These are phyloP conservation scores for Ogataea philodendri DNA, from an alignment of 805 yeast genomes.

Conservation along the genomic window DNA sequence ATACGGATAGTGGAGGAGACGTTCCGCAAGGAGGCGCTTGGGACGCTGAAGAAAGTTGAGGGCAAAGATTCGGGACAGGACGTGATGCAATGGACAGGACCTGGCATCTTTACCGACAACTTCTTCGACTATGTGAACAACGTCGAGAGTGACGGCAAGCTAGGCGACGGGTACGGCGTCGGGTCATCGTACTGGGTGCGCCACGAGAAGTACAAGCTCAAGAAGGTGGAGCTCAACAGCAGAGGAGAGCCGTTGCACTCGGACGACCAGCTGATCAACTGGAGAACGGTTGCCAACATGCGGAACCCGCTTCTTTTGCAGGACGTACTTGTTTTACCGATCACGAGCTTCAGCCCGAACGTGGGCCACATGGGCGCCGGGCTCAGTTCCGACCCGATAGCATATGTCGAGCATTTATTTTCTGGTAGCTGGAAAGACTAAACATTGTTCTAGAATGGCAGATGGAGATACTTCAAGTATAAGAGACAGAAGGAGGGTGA, in stretches of 20 bases:
- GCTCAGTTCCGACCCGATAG: slow-evolving; percentile 41
- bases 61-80: slow-evolving; percentile 71
- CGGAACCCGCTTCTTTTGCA: slow-evolving; percentile 53
- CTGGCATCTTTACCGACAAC: slow-evolving; percentile 90
- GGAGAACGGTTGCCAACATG: slow-evolving; percentile 65
- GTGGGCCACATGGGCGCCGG: slow-evolving; percentile 69
- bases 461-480: no score
- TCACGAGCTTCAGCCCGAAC: slow-evolving; percentile 65
- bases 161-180: slow-evolving; percentile 34
- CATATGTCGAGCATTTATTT: slow-evolving; percentile 62
- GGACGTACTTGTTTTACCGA: slow-evolving; percentile 71
- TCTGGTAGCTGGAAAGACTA: slow-evolving; percentile 60
- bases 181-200: slow-evolving; percentile 31
- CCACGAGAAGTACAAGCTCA: slow-evolving; percentile 22
- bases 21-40: slow-evolving; percentile 48
- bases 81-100: slow-evolving; percentile 95
- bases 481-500: no score
- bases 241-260: slow-evolving; percentile 26
- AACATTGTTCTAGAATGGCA: no score
- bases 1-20: slow-evolving; percentile 78
- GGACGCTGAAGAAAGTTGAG: slow-evolving; percentile 43
- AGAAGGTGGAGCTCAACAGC: slow-evolving; percentile 21
- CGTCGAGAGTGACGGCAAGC: slow-evolving; percentile 38
- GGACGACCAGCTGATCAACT: slow-evolving; percentile 40
- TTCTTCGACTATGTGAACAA: slow-evolving; percentile 78